Evolutionary conservation across 208 protist genomes (phyloP), one percentile per base, ranked within the genome.

Genomic region (Trypanosoma conorhini): DNA sequence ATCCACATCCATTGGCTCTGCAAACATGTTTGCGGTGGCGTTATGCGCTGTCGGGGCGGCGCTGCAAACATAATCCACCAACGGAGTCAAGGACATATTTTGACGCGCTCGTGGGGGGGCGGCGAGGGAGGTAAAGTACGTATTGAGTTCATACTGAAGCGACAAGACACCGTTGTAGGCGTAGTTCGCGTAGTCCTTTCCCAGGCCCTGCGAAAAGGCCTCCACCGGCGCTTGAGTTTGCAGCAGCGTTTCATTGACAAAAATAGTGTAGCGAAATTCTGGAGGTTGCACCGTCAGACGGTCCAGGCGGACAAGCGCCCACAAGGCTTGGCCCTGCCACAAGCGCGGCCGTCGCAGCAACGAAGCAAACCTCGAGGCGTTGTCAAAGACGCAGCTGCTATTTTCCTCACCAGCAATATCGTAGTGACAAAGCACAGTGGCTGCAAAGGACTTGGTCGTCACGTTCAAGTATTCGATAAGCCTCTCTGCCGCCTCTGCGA

Each of bases 81-180:
- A 52, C 13, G 70, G 51, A 3, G 35, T 69, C 35, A 74, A 68
- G 35, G 61, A 46, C 26, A 68, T 5, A 63, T 62, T 63, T 50
- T 61, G 9, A 40, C 59, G 44, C 28, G 55, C 19, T 21, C 31
- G 21, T 67, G 31, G 54, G 21, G 21, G 19, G 17, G n/a, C 33
- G 8, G 42, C 26, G 7, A 61, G 35, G 24, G 51, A 33, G 22
- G 31, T 52, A 59, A 77, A 72, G 31, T 66, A 72, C 8, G 26
- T 65, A 44, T 77, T 77, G 0, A 77, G 33, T 40, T 77, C 72
- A 50, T 72, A 77, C 38, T 77, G 72, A 17, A 77, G 55, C 7
- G 65, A 72, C 51, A 71, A 44, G 1, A 71, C 22, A 8, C 72
- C 72, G 40, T 35, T 70, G 33, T 76, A 76, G 24, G 56, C 63